phyloP scores from a whole-genome alignment of 108 stramenopile species.

The Aurantiochytrium sp. region DNA sequence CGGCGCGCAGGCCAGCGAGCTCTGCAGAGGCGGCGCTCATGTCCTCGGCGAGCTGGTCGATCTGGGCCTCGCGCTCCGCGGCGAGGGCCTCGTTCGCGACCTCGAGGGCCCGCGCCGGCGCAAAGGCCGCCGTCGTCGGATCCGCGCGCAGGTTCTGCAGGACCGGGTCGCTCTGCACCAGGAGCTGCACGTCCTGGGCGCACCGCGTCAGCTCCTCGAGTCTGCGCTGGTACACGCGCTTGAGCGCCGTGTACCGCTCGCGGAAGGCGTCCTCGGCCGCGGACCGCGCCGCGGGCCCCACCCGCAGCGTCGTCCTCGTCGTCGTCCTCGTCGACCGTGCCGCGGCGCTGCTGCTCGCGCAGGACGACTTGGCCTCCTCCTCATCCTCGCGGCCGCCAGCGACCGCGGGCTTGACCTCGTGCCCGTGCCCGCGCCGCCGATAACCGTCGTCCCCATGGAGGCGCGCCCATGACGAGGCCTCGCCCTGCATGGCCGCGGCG shows the following conservation, averaged over 20 bases:
- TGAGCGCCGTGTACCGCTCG: not conserved
- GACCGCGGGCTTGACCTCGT: too few relatives aligned
- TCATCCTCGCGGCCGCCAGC: not conserved
- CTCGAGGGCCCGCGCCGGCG: not conserved
- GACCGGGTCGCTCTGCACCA: not conserved
- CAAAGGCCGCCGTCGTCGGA: constrained; percentile 2
- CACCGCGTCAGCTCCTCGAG: not conserved
- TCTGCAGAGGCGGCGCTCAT: not conserved
- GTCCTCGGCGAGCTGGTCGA: not conserved
- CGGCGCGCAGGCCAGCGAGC: not conserved
- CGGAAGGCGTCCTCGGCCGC: not conserved
- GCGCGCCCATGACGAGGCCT: too few relatives aligned
- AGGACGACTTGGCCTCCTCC: not conserved
- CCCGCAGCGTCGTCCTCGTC: too few relatives aligned
- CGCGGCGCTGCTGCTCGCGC: too few relatives aligned
- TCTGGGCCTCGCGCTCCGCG: not conserved
- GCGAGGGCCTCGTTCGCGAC: not conserved
- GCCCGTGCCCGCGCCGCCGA: too few relatives aligned
- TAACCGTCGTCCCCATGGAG: too few relatives aligned
- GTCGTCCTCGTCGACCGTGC: too few relatives aligned
- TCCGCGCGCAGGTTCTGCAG: not conserved
- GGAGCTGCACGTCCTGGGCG: not conserved
- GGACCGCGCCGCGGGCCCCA: too few relatives aligned
- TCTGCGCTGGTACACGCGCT: constrained; percentile 6
- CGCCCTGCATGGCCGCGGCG: too few relatives aligned